Percentiles rank a stretch among this genome's conserved stretches.
Conservation (phyloP, 176 grass and related monocot species). For the Cymbopogon citratus region DNA sequence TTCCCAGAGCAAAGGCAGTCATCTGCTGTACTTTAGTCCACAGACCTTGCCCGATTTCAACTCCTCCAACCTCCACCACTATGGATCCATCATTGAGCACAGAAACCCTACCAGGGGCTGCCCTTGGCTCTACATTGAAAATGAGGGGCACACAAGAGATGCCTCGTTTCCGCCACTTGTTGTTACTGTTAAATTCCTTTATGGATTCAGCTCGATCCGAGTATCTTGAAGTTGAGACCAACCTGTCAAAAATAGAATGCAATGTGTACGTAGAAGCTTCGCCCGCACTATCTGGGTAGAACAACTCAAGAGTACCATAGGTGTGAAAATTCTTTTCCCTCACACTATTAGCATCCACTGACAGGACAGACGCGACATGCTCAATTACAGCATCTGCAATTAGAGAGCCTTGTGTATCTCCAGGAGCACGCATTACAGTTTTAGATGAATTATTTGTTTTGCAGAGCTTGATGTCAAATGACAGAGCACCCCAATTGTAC, state of each 20-base stretch:
- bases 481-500: slow-evolving; percentile 76
- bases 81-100: slow-evolving; percentile 70
- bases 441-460: slow-evolving; percentile 72
- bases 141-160: slow-evolving; percentile 54
- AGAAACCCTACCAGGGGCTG: slow-evolving; percentile 65
- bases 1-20: slow-evolving; percentile 39
- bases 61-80: slow-evolving; percentile 72
- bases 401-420: slow-evolving; percentile 67
- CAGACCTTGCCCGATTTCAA: slow-evolving; percentile 72
- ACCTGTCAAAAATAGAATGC: slow-evolving; percentile 54
- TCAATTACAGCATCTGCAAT: slow-evolving; percentile 75
- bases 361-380: slow-evolving; percentile 59
- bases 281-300: slow-evolving; percentile 43
- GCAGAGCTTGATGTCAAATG: slow-evolving; percentile 65
- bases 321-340: slow-evolving; percentile 68
- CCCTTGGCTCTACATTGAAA: slow-evolving; percentile 24
- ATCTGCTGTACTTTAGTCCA: slow-evolving; percentile 90
- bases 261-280: slow-evolving; percentile 57
- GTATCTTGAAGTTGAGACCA: slow-evolving; percentile 42
- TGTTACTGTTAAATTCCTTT: slow-evolving; percentile 42
- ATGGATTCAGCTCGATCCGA: slow-evolving; percentile 38
- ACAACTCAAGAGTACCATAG: slow-evolving; percentile 44
- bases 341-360: slow-evolving; percentile 39
- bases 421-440: slow-evolving; percentile 75
- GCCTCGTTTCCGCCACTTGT: slow-evolving; percentile 69